Evolutionary conservation across 2,329 filamentous ascomycete genomes (phyloP).

Genomic region (Ascochyta lentis): DNA sequence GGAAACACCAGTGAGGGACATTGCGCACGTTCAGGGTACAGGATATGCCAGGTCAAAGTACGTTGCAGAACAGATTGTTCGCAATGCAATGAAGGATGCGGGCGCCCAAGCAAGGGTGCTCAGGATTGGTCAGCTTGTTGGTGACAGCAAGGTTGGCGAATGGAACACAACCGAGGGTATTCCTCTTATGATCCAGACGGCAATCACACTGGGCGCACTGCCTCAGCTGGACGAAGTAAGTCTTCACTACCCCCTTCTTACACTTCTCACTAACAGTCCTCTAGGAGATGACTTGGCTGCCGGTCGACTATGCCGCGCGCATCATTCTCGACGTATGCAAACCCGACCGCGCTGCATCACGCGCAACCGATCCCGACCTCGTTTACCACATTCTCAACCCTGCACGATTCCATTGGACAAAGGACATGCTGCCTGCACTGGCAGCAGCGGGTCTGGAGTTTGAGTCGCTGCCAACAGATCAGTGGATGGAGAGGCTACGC

Average conservation of each 20-base stretch:
- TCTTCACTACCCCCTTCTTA: neutral
- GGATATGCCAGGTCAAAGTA: conserved; percentile 61
- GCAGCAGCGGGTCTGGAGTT: conserved; percentile 49
- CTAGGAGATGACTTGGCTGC: conserved; percentile 49
- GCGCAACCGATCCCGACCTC: conserved; percentile 22
- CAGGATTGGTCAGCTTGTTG: conserved; percentile 56
- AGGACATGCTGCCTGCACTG: conserved; percentile 61
- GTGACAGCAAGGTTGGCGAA: conserved; percentile 54
- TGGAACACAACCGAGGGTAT: conserved; percentile 61
- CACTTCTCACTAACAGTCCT: neutral
- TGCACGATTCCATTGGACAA: conserved; percentile 59
- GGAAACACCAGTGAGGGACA: conserved; percentile 48
- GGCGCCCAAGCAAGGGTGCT: conserved; percentile 45
- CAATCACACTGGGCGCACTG: conserved; percentile 55
- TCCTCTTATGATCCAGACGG: conserved; percentile 58
- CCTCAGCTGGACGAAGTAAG: conserved; percentile 52
- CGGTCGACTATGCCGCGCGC: conserved; percentile 52
- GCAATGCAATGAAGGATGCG: conserved; percentile 21
- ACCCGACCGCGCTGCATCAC: neutral
- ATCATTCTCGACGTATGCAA: conserved; percentile 37
- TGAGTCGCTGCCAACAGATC: conserved; percentile 26
- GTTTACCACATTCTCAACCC: conserved; percentile 63
- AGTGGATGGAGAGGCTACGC: conserved; percentile 37
- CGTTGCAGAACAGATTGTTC: conserved; percentile 57
- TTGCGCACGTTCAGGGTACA: conserved; percentile 55